A percentile compares a stretch with the other conserved stretches of the same genome.
phyloP scores from a whole-genome alignment of 73 alveolate species.

The Breviolum minutum region DNA sequence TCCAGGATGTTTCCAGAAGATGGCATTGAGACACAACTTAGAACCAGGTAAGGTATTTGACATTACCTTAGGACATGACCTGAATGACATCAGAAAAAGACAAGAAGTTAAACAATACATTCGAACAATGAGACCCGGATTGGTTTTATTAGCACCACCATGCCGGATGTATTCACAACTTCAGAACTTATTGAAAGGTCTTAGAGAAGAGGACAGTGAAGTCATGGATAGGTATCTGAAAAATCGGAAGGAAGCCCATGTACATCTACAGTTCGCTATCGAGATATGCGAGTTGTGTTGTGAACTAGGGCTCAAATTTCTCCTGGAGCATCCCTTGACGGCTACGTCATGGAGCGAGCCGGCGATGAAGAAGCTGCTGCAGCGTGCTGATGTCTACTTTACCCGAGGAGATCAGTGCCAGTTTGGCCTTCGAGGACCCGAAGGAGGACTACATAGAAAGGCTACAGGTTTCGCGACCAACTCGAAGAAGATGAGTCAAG shows the following conservation, averaged over 20 bases:
- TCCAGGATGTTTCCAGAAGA: neutral
- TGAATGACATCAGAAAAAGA: neutral
- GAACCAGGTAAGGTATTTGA: neutral
- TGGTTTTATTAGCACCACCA: neutral
- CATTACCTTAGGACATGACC: neutral
- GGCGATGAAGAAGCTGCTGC: neutral
- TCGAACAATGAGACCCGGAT: neutral
- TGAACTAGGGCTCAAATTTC: neutral
- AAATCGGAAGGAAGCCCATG: neutral
- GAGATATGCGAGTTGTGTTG: neutral
- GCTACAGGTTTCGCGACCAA: neutral
- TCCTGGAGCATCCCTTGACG: neutral
- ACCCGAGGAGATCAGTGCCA: neutral
- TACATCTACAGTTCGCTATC: neutral
- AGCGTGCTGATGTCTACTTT: neutral
- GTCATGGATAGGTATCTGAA: neutral
- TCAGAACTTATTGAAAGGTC: neutral
- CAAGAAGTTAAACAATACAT: neutral
- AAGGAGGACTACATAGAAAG: neutral
- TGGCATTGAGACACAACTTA: neutral
- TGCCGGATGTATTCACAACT: neutral
- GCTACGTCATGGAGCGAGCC: neutral
- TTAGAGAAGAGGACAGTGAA: neutral
- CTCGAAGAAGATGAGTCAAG: neutral
- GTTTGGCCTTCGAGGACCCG: neutral